Conservation (phyloP, 148 eudicot species). For the Fallopia convolvulus region DNA sequence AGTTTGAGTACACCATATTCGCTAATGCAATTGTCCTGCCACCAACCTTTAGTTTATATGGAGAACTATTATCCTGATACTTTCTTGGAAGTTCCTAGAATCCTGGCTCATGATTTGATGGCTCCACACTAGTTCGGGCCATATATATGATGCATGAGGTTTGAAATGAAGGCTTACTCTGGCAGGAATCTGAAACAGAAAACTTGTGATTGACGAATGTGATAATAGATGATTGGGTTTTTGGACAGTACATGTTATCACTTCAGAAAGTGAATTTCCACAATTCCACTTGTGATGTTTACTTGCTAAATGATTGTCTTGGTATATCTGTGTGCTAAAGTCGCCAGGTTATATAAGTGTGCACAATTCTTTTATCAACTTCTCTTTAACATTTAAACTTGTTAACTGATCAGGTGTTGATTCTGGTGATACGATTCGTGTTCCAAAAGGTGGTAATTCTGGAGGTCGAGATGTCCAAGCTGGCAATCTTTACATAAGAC, state of each 20-base stretch:
- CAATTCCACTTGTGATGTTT: not conserved
- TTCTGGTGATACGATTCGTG: slow-evolving; percentile 77
- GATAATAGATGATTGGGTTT: not conserved
- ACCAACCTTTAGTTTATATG: not conserved
- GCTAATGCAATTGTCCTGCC: not conserved
- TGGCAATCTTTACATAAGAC: slow-evolving; percentile 61
- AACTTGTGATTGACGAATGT: not conserved
- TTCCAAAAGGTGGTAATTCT: slow-evolving; percentile 81
- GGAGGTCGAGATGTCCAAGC: slow-evolving; percentile 63
- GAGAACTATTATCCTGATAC: too few species aligned
- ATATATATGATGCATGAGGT: not conserved
- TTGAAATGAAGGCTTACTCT: not conserved
- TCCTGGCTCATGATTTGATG: not conserved
- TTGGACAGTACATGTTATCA: not conserved
- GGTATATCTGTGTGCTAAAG: not conserved
- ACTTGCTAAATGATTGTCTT: not conserved
- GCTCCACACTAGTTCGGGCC: not conserved
- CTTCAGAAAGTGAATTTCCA: not conserved
- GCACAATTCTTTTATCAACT: not conserved
- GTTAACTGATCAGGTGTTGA: slow-evolving; percentile 56
- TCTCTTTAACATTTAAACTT: slow-evolving; percentile 7
- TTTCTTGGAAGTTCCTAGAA: too few species aligned
- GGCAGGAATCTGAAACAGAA: not conserved
- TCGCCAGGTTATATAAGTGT: not conserved
- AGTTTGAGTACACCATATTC: not conserved